A percentile compares a stretch with the other conserved stretches of the same genome.
Conservation (phyloP, 306 rosid species). For the Corylus americana region DNA sequence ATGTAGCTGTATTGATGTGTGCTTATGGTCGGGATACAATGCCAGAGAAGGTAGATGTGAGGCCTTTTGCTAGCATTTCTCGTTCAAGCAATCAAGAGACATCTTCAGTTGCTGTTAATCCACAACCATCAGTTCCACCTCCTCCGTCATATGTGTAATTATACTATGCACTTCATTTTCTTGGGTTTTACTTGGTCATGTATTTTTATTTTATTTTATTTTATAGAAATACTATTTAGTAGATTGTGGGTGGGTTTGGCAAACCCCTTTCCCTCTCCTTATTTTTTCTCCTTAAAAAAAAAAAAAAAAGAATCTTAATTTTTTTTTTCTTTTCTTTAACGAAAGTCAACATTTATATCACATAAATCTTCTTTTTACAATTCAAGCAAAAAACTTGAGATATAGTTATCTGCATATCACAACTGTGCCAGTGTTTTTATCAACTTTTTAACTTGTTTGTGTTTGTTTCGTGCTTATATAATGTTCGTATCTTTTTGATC, state of each 20-base stretch:
- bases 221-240: no score
- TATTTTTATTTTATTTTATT: background rate
- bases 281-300: no score
- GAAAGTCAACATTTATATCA: no score
- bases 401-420: background rate
- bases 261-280: no score
- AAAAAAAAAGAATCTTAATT: no score
- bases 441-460: constrained; percentile 17
- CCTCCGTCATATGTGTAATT: constrained; percentile 72
- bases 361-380: no score
- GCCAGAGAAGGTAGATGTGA: constrained; percentile 48
- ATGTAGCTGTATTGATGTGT: background rate
- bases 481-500: background rate
- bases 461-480: constrained; percentile 1
- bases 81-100: constrained; percentile 63
- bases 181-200: constrained; percentile 9
- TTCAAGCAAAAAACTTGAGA: no score
- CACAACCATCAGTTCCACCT: constrained; percentile 62
- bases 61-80: constrained; percentile 71
- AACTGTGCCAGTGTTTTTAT: background rate
- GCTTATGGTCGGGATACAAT: constrained; percentile 27
- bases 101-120: constrained; percentile 74
- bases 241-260: no score
- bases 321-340: no score
- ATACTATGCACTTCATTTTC: constrained; percentile 16